phyloP scores from a whole-genome alignment of 768 basidiomycete genomes.

The Ephemerocybe angulata region DNA sequence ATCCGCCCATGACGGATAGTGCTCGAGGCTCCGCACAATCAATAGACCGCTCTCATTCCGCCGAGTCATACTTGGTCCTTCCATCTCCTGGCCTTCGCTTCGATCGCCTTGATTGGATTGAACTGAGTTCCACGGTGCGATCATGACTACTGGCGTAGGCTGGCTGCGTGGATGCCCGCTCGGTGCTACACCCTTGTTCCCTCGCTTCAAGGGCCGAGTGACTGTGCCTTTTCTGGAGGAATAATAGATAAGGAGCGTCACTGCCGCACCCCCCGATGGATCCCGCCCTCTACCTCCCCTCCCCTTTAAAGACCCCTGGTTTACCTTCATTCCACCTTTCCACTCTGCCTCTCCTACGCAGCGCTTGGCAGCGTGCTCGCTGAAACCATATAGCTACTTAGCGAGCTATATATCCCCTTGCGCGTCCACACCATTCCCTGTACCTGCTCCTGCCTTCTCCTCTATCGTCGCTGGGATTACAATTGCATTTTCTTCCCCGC shows the following conservation, averaged over 20 bases:
- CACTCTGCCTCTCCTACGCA: not conserved
- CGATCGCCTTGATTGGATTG: not conserved
- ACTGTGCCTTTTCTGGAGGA: not conserved
- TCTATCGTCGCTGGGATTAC: not conserved
- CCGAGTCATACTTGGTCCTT: not conserved
- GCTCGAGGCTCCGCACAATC: constrained; percentile 8
- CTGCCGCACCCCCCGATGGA: not conserved
- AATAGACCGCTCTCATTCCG: not conserved
- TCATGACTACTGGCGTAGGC: not conserved
- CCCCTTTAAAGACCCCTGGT: not conserved
- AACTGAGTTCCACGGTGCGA: not conserved
- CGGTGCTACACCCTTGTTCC: not conserved
- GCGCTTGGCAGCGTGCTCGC: not conserved
- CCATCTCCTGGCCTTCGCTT: not conserved
- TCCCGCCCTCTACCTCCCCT: constrained; percentile 1
- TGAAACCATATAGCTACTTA: not conserved
- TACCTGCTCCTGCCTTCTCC: not conserved
- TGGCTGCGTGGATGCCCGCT: not conserved
- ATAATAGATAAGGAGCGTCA: not conserved
- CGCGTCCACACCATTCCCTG: not conserved
- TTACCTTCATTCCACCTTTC: not conserved
- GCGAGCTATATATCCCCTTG: not conserved
- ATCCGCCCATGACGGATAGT: constrained; percentile 20
- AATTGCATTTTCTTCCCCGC: not conserved
- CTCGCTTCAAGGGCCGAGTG: not conserved